Evolutionary conservation across 441 rosid species (phyloP), one percentile per base, ranked within the genome.

Genomic region (Populus trichocarpa): DNA sequence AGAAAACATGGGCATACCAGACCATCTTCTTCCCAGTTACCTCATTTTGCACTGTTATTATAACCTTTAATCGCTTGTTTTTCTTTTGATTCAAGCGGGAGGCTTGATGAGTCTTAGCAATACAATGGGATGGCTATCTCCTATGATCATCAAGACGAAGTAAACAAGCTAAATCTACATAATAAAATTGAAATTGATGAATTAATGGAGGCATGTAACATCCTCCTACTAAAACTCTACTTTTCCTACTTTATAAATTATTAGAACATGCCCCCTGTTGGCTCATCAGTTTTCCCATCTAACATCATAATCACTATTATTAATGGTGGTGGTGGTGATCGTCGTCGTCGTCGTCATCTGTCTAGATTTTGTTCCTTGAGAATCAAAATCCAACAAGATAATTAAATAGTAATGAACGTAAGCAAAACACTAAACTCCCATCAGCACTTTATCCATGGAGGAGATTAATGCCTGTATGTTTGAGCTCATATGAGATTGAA

Each of bases 201-300:
- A 23, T 63, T 65, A 32, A 59, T 64, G 70, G 71, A 75, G 71
- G 71, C 64, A 42, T 40, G 77, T 26, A 75, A 73, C 68, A 73
- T 73, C 68, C 13, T n/a, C 67, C 32, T 61, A 20, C 50, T 11
- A 61, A n/a, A 61, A 46, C 8, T 25, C 1, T 28, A 30, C 65
- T 64, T 42, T 69, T 73, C 28, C 79, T 59, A 67, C 77, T 71
- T 79, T 76, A 63, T 23, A n/a, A 63, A 71, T 26, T 46, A 46
- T 9, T 7, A 46, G 20, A 76, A 81, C 87, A 81, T 81, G 73
- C 32, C 32, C 73, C 83, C 73, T 78, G 85, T 77, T 13, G 85
- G 77, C 67, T 74, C 63, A 76, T 69, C 14, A 1, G 12, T 40
- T 69, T 78, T 75, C 70, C 67, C 73, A 40, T 38, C 25, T 36